Evolutionary conservation across 192 early-diverging fungal species (phyloP).

Genomic region (Geosiphon pyriformis): DNA sequence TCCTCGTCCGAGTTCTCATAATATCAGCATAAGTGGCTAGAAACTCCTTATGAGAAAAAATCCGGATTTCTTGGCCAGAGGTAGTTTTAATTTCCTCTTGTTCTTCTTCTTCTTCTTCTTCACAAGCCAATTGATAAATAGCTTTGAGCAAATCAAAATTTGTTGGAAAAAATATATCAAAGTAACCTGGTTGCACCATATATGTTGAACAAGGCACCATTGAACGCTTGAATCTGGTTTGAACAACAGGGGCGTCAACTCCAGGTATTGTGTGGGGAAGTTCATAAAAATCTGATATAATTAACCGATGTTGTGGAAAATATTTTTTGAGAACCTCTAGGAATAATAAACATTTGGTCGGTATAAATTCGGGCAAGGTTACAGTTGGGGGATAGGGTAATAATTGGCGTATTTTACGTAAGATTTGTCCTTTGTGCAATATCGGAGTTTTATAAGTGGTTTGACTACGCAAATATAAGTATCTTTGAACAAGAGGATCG

Average conservation of each 20-base stretch:
- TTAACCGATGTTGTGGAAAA: conserved; percentile 83
- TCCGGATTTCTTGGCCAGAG: conserved; percentile 44
- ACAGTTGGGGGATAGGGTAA: conserved; percentile 87
- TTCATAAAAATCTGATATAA: conserved; percentile 84
- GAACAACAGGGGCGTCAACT: conserved; percentile 86
- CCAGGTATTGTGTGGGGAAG: conserved; percentile 83
- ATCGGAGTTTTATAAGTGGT: conserved; percentile 63
- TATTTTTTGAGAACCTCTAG: conserved; percentile 67
- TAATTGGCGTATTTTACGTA: conserved; percentile 48
- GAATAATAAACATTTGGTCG: conserved; percentile 73
- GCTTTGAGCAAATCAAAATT: conserved; percentile 82
- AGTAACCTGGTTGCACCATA: conserved; percentile 96
- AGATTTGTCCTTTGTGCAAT: conserved; percentile 35
- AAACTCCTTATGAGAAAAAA: conserved; percentile 78
- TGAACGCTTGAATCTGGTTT: conserved; percentile 80
- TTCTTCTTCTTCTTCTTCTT: conserved; percentile 26
- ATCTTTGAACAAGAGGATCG: conserved; percentile 73
- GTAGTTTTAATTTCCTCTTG: too few species aligned
- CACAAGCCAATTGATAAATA: conserved; percentile 57
- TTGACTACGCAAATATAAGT: conserved; percentile 54
- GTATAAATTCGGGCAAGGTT: conserved; percentile 81
- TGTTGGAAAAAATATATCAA: conserved; percentile 99
- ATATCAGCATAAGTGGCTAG: conserved; percentile 71
- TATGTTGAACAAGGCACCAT: conserved; percentile 97
- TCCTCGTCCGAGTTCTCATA: conserved; percentile 65